A percentile compares a stretch with the other conserved stretches of the same genome.
Evolutionary conservation across 2,329 filamentous ascomycete species (phyloP).

Genomic region (Ophiostoma sp.): DNA sequence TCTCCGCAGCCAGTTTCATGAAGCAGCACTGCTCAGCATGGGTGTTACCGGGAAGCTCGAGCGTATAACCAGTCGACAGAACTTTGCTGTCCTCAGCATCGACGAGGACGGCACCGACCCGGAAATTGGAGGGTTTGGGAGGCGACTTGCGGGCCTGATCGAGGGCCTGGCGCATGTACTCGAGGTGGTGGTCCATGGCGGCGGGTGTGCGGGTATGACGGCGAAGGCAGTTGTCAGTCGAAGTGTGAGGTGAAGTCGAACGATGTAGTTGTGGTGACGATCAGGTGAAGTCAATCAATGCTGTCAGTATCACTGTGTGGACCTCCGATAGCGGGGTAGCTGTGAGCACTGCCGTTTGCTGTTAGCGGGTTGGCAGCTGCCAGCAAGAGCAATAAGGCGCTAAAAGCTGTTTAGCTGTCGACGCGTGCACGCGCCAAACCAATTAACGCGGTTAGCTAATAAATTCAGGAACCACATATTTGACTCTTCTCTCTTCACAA

Average conservation of each 20-base stretch:
- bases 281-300: background rate
- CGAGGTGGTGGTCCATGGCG: slow-evolving; percentile 44
- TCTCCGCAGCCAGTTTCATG: slow-evolving; percentile 62
- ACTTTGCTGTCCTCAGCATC: slow-evolving; percentile 48
- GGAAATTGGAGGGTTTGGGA: slow-evolving; percentile 86
- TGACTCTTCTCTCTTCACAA: background rate
- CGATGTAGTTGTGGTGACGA: background rate
- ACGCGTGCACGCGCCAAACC: background rate
- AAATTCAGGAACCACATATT: background rate
- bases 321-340: background rate
- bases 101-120: slow-evolving; percentile 88
- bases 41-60: slow-evolving; percentile 89
- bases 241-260: background rate
- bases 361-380: background rate
- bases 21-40: slow-evolving; percentile 95
- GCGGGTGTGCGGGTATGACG: background rate
- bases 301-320: background rate
- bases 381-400: too few relatives aligned
- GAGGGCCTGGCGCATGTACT: slow-evolving; percentile 69
- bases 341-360: background rate
- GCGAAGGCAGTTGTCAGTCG: too few relatives aligned
- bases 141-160: slow-evolving; percentile 75
- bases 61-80: slow-evolving; percentile 64
- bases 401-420: background rate
- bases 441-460: background rate